phyloP scores from a whole-genome alignment of 495 filamentous ascomycete genomes.

The Poronia punctata region DNA sequence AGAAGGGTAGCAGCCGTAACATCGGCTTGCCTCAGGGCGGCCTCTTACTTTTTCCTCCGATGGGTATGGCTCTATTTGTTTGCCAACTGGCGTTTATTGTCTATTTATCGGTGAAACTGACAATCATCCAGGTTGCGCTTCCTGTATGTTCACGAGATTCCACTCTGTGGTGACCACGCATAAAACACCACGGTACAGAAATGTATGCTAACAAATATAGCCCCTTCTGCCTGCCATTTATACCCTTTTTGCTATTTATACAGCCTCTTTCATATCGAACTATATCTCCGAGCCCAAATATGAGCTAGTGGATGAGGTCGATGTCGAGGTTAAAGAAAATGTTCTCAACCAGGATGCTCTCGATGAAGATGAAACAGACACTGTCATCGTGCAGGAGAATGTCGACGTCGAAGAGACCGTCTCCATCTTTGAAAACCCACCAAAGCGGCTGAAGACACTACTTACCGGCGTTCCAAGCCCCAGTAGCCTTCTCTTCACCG shows the following conservation, averaged over 20 bases:
- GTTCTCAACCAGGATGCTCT: constrained; percentile 26
- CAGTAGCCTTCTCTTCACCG: constrained; percentile 47
- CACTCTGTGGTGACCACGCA: too few relatives aligned
- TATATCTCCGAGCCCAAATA: constrained; percentile 52
- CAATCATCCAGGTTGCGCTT: constrained; percentile 6
- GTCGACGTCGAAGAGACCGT: constrained; percentile 47
- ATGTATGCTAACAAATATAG: constrained; percentile 32
- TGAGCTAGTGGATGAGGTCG: constrained; percentile 53
- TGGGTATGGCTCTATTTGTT: constrained; percentile 55
- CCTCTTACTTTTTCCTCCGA: constrained; percentile 72
- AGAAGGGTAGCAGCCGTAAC: constrained; percentile 24
- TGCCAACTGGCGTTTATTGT: background rate
- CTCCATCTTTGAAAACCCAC: constrained; percentile 33
- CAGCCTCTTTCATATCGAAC: constrained; percentile 57
- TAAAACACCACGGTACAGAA: too few relatives aligned
- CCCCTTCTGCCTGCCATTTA: constrained; percentile 59
- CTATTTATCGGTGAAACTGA: constrained; percentile 1
- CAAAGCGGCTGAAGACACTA: constrained; percentile 51
- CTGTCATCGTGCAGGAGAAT: constrained; percentile 34
- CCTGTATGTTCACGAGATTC: constrained; percentile 32
- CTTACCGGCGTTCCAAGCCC: constrained; percentile 72
- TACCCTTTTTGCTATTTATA: constrained; percentile 64
- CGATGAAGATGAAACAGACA: constrained; percentile 20
- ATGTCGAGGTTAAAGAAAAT: constrained; percentile 52
- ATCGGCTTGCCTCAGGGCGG: constrained; percentile 54